These are phyloP conservation scores for Ustilago hordei DNA, from an alignment of 1,284 basidiomycete genomes.

Conservation along the genomic window DNA sequence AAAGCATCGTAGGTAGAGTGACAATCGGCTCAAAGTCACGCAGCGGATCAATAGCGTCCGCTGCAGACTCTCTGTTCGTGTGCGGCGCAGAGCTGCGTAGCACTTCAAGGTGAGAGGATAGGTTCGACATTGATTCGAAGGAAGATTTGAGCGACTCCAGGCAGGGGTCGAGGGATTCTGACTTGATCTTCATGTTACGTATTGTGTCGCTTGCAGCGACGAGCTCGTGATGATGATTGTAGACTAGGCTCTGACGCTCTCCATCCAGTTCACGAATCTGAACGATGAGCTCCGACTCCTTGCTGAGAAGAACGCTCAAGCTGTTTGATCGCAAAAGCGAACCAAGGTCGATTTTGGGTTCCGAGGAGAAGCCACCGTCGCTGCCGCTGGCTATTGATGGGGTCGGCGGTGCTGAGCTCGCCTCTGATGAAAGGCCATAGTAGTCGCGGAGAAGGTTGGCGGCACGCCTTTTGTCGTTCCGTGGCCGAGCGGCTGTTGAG, in stretches of 20 bases:
- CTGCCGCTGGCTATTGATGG: slow-evolving; percentile 7
- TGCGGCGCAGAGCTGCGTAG: slow-evolving; percentile 15
- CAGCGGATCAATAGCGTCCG: slow-evolving; percentile 14
- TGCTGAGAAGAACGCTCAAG: slow-evolving; percentile 51
- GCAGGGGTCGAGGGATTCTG: slow-evolving; percentile 52
- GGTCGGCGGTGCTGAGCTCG: slow-evolving; percentile 12
- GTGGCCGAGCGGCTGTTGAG: slow-evolving; percentile 17
- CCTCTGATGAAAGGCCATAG: slow-evolving; percentile 56
- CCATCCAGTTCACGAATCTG: slow-evolving; percentile 86
- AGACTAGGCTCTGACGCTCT: slow-evolving; percentile 88
- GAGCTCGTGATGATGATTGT: slow-evolving; percentile 93
- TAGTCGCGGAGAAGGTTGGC: slow-evolving; percentile 59
- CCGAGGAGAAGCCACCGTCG: neutral
- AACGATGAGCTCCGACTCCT: slow-evolving; percentile 54
- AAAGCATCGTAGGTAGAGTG: slow-evolving; percentile 49
- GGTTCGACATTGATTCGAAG: slow-evolving; percentile 50
- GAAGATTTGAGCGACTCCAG: slow-evolving; percentile 49
- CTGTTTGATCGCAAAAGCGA: slow-evolving; percentile 39
- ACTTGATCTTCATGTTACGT: slow-evolving; percentile 72
- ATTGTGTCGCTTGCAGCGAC: slow-evolving; percentile 93
- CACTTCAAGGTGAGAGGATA: slow-evolving; percentile 37
- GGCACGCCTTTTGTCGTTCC: slow-evolving; percentile 39
- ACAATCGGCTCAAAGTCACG: slow-evolving; percentile 54
- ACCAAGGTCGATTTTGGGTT: slow-evolving; percentile 30
- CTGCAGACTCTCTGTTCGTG: neutral